Evolutionary conservation across 768 basidiomycete species (phyloP).

Genomic region (Crepidotus variabilis): DNA sequence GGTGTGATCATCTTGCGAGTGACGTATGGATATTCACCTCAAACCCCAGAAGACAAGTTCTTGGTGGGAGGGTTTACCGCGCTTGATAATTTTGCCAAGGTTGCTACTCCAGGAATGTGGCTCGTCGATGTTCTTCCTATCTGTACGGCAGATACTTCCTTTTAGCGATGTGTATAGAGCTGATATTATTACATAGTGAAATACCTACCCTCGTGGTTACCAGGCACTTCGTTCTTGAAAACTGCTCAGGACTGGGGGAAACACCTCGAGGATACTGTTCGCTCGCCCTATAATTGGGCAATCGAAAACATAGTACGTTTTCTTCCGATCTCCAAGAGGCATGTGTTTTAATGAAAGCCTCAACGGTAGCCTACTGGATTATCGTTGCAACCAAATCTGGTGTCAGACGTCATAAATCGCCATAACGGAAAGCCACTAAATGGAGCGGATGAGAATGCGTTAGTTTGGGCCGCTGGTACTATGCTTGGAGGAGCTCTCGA

Average conservation of each 20-base stretch:
- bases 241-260: conserved; percentile 35
- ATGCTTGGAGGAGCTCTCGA: neutral
- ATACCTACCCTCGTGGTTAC: conserved; percentile 52
- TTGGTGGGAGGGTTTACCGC: conserved; percentile 43
- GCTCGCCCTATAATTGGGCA: conserved; percentile 33
- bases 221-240: conserved; percentile 51
- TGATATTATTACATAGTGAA: conserved; percentile 25
- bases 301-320: conserved; percentile 34
- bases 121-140: conserved; percentile 37
- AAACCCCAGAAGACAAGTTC: conserved; percentile 47
- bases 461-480: neutral
- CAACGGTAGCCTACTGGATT: conserved; percentile 32
- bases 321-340: neutral
- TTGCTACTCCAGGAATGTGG: conserved; percentile 33
- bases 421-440: conserved; percentile 18
- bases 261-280: conserved; percentile 31
- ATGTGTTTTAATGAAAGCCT: no score
- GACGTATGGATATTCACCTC: conserved; percentile 53
- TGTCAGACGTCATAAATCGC: conserved; percentile 26
- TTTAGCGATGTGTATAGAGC: no score
- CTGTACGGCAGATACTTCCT: conserved; percentile 14
- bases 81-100: conserved; percentile 44
- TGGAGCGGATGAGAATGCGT: neutral
- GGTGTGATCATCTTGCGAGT: conserved; percentile 51
- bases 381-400: conserved; percentile 35